Conservation (phyloP, 2,329 filamentous ascomycete genomes). For the Bipolaris oryzae region DNA sequence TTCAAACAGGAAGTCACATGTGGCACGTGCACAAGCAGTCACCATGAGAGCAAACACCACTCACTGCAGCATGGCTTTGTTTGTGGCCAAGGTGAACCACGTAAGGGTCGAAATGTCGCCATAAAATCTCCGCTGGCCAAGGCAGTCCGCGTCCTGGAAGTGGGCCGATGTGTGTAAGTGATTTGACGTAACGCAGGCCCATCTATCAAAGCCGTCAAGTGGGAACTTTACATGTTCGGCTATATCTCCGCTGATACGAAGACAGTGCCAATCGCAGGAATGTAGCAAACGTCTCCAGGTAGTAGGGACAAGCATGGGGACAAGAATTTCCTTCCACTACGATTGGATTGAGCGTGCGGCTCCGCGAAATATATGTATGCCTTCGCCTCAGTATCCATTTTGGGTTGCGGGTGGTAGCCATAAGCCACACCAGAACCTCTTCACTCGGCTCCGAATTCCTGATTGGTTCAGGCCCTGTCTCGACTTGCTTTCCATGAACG, state of each 20-base stretch:
- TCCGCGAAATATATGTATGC: too few species aligned
- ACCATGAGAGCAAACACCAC: background rate
- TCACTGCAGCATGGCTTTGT: background rate
- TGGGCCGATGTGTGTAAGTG: background rate
- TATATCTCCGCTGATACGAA: background rate
- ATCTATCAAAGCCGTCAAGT: background rate
- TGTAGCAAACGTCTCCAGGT: background rate
- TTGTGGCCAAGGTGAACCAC: background rate
- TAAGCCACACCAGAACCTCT: background rate
- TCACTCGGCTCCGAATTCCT: too few species aligned
- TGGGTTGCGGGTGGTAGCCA: too few species aligned
- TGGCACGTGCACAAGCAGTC: slow-evolving; percentile 12
- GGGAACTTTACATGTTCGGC: background rate
- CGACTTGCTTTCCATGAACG: too few species aligned
- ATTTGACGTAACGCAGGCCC: background rate
- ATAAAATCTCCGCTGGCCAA: background rate
- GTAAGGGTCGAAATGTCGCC: background rate
- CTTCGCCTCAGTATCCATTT: too few species aligned
- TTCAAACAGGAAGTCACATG: slow-evolving; percentile 2
- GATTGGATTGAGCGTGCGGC: background rate
- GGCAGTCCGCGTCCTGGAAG: background rate
- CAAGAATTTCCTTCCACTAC: background rate
- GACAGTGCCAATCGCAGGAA: background rate
- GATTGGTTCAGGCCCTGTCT: too few species aligned
- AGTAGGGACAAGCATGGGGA: background rate